Conservation (phyloP, 176 grass and related monocot species). For the Aegilops speltoides region DNA sequence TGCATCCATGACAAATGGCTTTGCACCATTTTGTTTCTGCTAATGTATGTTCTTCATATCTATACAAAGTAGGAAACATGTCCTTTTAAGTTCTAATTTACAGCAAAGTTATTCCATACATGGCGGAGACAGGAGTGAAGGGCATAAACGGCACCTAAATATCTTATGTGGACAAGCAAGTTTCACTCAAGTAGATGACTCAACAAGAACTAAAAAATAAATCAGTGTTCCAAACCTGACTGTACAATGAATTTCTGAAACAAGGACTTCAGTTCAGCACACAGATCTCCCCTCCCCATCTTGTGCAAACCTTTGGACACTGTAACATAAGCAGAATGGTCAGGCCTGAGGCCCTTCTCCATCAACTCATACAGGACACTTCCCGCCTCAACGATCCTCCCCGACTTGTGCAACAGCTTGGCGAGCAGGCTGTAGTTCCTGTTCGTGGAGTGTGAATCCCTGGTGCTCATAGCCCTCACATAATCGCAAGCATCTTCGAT, state of each 20-base stretch:
- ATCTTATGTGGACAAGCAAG: neutral
- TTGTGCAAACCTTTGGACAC: slow-evolving; percentile 67
- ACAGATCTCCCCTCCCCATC: slow-evolving; percentile 54
- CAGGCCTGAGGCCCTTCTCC: slow-evolving; percentile 68
- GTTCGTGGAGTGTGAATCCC: slow-evolving; percentile 57
- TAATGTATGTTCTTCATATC: neutral
- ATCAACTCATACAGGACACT: slow-evolving; percentile 76
- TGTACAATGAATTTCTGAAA: slow-evolving; percentile 43
- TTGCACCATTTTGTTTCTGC: neutral
- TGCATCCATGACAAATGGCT: neutral
- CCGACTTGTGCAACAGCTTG: slow-evolving; percentile 50
- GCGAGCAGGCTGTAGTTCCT: slow-evolving; percentile 75
- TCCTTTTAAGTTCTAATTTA: neutral
- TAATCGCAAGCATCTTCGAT: slow-evolving; percentile 59
- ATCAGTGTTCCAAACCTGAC: slow-evolving; percentile 16
- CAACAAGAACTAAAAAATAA: neutral
- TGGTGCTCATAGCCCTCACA: slow-evolving; percentile 55
- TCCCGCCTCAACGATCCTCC: slow-evolving; percentile 54
- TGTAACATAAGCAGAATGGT: slow-evolving; percentile 57
- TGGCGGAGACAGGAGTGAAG: neutral
- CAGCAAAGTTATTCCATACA: neutral
- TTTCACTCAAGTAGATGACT: neutral
- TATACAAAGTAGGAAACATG: neutral
- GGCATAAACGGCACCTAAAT: neutral
- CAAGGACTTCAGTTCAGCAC: slow-evolving; percentile 57